Evolutionary conservation across 208 protist genomes (phyloP), one percentile per base, ranked within the genome.

Genomic region (Endotrypanum monterogeii): DNA sequence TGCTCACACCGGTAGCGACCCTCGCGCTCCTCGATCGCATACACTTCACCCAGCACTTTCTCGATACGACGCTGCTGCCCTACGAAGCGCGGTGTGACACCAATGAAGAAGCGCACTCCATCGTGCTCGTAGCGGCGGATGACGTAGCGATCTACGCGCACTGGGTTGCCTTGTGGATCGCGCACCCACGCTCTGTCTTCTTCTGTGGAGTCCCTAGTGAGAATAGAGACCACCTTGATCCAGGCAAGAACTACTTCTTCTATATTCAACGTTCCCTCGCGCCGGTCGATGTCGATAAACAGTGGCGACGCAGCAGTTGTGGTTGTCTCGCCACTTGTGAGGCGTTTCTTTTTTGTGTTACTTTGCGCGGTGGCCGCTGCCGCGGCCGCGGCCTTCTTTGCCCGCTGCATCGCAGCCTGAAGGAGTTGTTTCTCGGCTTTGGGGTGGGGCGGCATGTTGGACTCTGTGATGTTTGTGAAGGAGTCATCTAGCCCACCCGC

Each of bases 171-270:
- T 23, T 76, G 69, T 7, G 87, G 85, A 46, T 87, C 80, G 12
- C 87, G 83, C 74, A 94, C 87, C 87, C 89, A 94, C 54, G 76
- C 80, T 18, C 62, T 44, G 68, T 92, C 80, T 18, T 70, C 68
- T 78, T 91, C 89, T 12, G 61, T 65, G 23, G 75, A 79, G 67
- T 94, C 86, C 12, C 87, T 83, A 0, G 82, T 89, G 51, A 80
- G 74, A 51, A 87, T 82, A 1, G 71, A 79, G 7, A 90, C 82
- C 46, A 67, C 72, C 61, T 91, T 90, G 5, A 92, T 86, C 87
- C 89, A 94, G 30, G 83, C 76, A n/a, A 94, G 79, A 39, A 94
- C 76, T 41, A 94, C 83, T 74, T 94, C 87, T 73, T 94, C 89
- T 20, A 91, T 58, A 69, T 94, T 84, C 56, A 90, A 81, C 61